These are phyloP conservation scores for Ganoderma meredithae DNA, from an alignment of 1,284 basidiomycete genomes.

Conservation along the genomic window DNA sequence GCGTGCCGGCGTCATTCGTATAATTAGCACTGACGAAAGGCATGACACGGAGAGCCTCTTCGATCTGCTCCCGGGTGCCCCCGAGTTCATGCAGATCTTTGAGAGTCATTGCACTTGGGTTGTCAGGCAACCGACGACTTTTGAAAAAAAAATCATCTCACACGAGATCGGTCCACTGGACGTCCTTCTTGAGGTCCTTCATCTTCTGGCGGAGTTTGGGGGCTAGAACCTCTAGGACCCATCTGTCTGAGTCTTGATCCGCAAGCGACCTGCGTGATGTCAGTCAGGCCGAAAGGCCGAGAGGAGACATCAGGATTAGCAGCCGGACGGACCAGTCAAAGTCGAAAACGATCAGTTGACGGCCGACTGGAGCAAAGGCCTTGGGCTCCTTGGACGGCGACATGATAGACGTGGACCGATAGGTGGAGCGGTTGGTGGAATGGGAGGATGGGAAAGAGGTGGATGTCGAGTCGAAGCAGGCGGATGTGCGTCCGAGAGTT, in stretches of 20 bases:
- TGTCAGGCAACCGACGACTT: constrained; percentile 7
- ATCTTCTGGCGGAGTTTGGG: constrained; percentile 87
- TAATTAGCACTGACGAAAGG: constrained; percentile 76
- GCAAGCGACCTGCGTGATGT: constrained; percentile 72
- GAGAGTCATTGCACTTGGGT: constrained; percentile 68
- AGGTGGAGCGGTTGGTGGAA: constrained; percentile 7
- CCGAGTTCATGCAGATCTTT: constrained; percentile 75
- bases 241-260: constrained; percentile 98
- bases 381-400: neutral
- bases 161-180: constrained; percentile 97
- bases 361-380: constrained; percentile 49
- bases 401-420: constrained; percentile 16
- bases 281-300: neutral
- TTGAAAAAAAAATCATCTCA: constrained; percentile 49
- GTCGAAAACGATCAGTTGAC: constrained; percentile 93
- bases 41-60: constrained; percentile 79
- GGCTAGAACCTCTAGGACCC: constrained; percentile 92
- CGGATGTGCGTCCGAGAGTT: neutral
- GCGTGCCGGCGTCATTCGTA: neutral
- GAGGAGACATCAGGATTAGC: neutral
- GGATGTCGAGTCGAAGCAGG: neutral
- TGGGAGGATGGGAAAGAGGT: neutral
- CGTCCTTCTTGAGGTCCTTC: constrained; percentile 69
- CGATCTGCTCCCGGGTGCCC: constrained; percentile 78
- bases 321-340: constrained; percentile 87